phyloP scores from a whole-genome alignment of 202 grass and related monocot species.

The Cymbopogon flexuosus region DNA sequence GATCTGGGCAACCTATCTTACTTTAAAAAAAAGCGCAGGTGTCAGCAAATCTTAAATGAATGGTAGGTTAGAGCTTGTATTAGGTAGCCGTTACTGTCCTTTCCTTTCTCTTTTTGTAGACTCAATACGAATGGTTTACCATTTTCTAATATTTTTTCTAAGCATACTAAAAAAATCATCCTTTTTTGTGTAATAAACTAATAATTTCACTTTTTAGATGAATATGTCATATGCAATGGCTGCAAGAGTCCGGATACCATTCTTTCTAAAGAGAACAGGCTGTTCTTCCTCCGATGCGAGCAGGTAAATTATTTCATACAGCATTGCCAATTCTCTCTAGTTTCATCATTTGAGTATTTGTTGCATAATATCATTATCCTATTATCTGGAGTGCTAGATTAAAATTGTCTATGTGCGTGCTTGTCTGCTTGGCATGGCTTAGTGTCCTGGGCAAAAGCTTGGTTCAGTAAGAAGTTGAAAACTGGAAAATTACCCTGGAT shows the following conservation, averaged over 20 bases:
- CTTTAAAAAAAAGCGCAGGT: neutral
- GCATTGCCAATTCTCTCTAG: neutral
- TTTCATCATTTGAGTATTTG: neutral
- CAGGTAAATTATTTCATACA: conserved; percentile 48
- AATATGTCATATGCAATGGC: conserved; percentile 98
- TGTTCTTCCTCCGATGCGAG: conserved; percentile 94
- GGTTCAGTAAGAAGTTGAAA: neutral
- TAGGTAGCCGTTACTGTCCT: neutral
- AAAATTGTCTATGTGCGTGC: neutral
- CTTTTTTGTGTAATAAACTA: neutral
- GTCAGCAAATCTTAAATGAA: neutral
- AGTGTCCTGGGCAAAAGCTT: neutral
- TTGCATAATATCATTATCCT: no score
- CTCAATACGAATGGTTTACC: neutral
- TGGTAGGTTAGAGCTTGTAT: no score
- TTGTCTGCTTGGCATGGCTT: neutral
- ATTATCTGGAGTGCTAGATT: neutral
- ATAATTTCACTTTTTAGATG: conserved; percentile 52
- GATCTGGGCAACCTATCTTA: neutral
- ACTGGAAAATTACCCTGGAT: neutral
- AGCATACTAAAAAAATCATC: neutral
- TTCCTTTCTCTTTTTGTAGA: neutral
- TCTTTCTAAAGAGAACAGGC: conserved; percentile 92
- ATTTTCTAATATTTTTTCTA: neutral
- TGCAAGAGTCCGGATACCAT: conserved; percentile 98